Evolutionary conservation across 2,329 filamentous ascomycete species (phyloP).

Genomic region (Beauveria caledonica): DNA sequence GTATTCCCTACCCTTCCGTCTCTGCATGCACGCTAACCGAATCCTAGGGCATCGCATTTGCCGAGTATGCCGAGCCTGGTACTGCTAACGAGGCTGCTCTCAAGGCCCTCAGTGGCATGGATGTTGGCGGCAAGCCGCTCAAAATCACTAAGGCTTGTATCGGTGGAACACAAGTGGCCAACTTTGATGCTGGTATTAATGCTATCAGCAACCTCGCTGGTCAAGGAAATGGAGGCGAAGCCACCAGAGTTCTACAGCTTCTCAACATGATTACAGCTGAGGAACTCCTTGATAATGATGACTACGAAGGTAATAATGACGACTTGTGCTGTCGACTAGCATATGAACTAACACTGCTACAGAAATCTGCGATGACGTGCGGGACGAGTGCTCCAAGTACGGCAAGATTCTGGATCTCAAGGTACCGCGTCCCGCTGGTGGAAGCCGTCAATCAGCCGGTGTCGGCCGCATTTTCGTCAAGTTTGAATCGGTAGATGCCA

Average conservation of each 20-base stretch:
- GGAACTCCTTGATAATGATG: conserved; percentile 86
- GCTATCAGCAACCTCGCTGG: conserved; percentile 97
- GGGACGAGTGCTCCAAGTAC: conserved; percentile 88
- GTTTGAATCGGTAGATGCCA: conserved; percentile 69
- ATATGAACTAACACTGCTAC: conserved; percentile 25
- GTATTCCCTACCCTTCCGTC: conserved; percentile 22
- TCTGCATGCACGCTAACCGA: conserved; percentile 21
- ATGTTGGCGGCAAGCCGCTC: conserved; percentile 77
- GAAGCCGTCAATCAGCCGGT: conserved; percentile 74
- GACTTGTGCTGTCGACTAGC: background rate
- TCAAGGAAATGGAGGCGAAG: conserved; percentile 70
- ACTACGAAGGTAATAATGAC: conserved; percentile 71
- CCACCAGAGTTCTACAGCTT: conserved; percentile 78
- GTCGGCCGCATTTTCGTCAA: conserved; percentile 98
- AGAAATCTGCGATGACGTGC: conserved; percentile 96
- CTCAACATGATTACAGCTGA: conserved; percentile 98
- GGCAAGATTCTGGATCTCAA: conserved; percentile 82
- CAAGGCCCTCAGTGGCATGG: conserved; percentile 87
- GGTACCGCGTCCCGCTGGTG: conserved; percentile 78
- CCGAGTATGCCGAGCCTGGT: conserved; percentile 76
- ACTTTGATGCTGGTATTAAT: conserved; percentile 90
- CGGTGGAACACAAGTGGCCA: conserved; percentile 84
- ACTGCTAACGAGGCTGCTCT: conserved; percentile 72
- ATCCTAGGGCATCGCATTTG: conserved; percentile 82
- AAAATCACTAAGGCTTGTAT: conserved; percentile 86